These are phyloP conservation scores for Ilyonectria destructans DNA, from an alignment of 2,329 filamentous ascomycete genomes.

Conservation along the genomic window DNA sequence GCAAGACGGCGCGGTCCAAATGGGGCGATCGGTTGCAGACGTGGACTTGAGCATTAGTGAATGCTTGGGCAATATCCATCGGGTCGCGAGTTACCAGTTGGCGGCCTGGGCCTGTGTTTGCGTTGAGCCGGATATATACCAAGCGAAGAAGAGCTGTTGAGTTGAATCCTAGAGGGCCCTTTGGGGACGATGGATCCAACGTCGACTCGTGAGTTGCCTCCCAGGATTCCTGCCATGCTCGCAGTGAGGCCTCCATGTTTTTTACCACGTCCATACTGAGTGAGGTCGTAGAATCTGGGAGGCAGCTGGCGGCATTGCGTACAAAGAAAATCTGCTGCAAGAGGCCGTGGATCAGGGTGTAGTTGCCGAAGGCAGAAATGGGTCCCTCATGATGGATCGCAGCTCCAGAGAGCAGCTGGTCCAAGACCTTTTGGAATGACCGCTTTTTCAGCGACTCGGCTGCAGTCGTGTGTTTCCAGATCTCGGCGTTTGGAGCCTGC, in stretches of 20 bases:
- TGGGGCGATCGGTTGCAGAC: constrained; percentile 29
- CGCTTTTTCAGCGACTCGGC: neutral
- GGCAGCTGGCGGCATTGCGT: constrained; percentile 23
- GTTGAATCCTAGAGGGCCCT: constrained; percentile 78
- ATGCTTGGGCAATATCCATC: constrained; percentile 10
- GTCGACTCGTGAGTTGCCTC: constrained; percentile 24
- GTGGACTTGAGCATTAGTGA: neutral
- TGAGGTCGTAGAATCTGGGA: neutral
- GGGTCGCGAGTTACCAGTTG: constrained; percentile 18
- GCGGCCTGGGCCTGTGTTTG: constrained; percentile 19
- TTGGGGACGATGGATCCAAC: constrained; percentile 25
- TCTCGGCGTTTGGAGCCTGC: constrained; percentile 13
- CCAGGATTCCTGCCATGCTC: constrained; percentile 29
- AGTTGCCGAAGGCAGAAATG: constrained; percentile 34
- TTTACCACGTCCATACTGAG: constrained; percentile 12
- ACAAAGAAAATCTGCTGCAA: constrained; percentile 33
- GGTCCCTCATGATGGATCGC: constrained; percentile 22
- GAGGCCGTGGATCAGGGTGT: constrained; percentile 34
- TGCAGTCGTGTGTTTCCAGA: neutral
- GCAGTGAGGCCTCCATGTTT: constrained; percentile 21
- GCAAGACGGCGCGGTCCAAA: constrained; percentile 31
- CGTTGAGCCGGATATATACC: constrained; percentile 49
- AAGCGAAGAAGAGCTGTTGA: constrained; percentile 50
- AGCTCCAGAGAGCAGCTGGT: constrained; percentile 11
- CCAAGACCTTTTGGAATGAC: constrained; percentile 14